Percentiles rank a stretch among this genome's conserved stretches.
phyloP scores from a whole-genome alignment of 2,329 filamentous ascomycete species.

The Celoporthe dispersa region DNA sequence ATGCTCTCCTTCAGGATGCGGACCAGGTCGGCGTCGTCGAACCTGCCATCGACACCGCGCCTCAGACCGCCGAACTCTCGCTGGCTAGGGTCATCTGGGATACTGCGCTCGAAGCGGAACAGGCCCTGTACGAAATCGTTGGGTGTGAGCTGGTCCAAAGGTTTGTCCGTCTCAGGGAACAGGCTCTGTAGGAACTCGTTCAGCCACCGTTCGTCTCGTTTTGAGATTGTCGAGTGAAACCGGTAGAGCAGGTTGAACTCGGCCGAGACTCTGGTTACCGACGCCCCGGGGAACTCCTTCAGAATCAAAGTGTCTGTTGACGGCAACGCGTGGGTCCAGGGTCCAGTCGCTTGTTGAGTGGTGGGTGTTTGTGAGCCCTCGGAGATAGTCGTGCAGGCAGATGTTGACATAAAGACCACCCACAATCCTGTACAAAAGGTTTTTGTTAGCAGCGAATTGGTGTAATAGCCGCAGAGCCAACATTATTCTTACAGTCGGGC shows the following conservation, averaged over 20 bases:
- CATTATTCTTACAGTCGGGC: slow-evolving; percentile 45
- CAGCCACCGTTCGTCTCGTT: slow-evolving; percentile 65
- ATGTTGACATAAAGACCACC: slow-evolving; percentile 62
- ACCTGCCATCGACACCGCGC: slow-evolving; percentile 54
- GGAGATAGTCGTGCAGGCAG: slow-evolving; percentile 61
- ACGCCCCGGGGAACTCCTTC: slow-evolving; percentile 58
- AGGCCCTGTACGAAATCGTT: slow-evolving; percentile 45
- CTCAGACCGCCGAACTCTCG: slow-evolving; percentile 55
- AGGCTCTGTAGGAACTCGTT: slow-evolving; percentile 56
- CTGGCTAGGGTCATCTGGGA: slow-evolving; percentile 48
- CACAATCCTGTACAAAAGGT: slow-evolving; percentile 40
- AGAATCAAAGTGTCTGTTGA: slow-evolving; percentile 50
- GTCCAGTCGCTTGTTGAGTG: slow-evolving; percentile 63
- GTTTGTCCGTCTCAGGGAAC: slow-evolving; percentile 15
- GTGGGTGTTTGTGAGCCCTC: slow-evolving; percentile 64
- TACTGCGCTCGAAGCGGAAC: slow-evolving; percentile 43
- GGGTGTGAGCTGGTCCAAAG: slow-evolving; percentile 41
- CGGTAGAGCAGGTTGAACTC: slow-evolving; percentile 72
- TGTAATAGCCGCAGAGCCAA: not conserved
- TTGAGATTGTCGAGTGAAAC: slow-evolving; percentile 66
- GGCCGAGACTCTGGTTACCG: slow-evolving; percentile 68
- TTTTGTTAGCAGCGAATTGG: not conserved
- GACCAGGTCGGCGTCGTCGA: slow-evolving; percentile 62
- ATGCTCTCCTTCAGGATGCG: slow-evolving; percentile 59
- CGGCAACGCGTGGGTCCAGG: slow-evolving; percentile 65